Evolutionary conservation across 2,329 filamentous ascomycete species (phyloP), one percentile per base, ranked within the genome.

Genomic region (Exophiala sideris): DNA sequence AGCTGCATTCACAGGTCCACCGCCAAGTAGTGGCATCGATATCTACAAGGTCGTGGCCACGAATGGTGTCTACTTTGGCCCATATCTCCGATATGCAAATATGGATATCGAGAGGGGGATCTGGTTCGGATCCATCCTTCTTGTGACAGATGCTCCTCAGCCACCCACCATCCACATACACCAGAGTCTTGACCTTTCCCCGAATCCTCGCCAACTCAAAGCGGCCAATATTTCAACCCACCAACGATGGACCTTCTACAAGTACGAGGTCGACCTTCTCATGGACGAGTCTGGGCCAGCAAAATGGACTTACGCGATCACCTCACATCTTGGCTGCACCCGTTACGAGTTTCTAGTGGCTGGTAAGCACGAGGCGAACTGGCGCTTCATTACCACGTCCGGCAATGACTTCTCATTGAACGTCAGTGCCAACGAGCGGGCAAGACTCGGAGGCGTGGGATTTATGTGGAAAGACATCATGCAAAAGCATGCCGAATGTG

Each of bases 381-480:
- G 94, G 94, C 86, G 92, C 20, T 97, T 97, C 69, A 88, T 97
- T 64, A 89, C 91, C 9, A 94, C 96, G 65, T 96, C 91, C 11
- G 92, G 92, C 3, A 97, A 97, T 67, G 94, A 99, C 68, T 99
- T 97, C 70, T 88, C 90, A 0, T 79, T 95, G 24, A 87, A 88
- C 60, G 94, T 95, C 1, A 91, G 86, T 58, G 86, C 91, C 50
- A 90, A 87, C 57, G 94, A 99, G 64, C 83, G 92, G 40, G 83
- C 86, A 32, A 89, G 87, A 64, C 80, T 97, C 1, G 94, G 94
- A 29, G 94, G 94, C 1, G 82, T 95, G 1, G 89, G 91, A 0
- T 89, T 94, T 67, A 95, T 99, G 92, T 99, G 94, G 94, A 97
- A 96, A 67, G 94, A 99, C 65, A 91, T 99, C 24, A 79, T 99